Conservation (phyloP, 2,329 filamentous ascomycete genomes). For the Hirsutella minnesotensis region DNA sequence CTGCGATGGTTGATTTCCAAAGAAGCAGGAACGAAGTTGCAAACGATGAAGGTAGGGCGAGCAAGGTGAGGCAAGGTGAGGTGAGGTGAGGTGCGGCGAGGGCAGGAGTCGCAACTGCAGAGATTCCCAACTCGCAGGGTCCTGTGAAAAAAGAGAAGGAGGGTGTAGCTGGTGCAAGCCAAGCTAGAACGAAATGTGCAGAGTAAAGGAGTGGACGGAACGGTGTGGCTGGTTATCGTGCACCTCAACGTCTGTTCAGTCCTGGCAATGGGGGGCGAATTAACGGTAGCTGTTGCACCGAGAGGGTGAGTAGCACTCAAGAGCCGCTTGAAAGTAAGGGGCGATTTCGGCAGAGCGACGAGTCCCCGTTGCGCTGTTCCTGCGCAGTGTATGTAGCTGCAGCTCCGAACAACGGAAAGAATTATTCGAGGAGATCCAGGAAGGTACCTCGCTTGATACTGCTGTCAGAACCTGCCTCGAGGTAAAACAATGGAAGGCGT, state of each 20-base stretch:
- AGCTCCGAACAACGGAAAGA: not conserved
- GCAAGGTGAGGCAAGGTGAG: not conserved
- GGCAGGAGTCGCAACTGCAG: constrained; percentile 1
- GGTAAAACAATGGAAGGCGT: not conserved
- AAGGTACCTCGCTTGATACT: not conserved
- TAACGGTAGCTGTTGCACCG: too few species aligned
- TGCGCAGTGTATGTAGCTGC: not conserved
- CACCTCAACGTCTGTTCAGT: not conserved
- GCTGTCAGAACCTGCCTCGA: not conserved
- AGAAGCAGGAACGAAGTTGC: constrained; percentile 7
- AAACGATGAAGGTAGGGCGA: constrained; percentile 1
- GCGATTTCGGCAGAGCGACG: too few species aligned
- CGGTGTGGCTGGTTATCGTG: not conserved
- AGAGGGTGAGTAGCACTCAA: too few species aligned
- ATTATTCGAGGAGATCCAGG: not conserved
- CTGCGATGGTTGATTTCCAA: constrained; percentile 11
- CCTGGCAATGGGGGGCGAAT: not conserved
- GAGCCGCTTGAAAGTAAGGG: too few species aligned
- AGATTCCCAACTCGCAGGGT: not conserved
- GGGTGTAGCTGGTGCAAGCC: not conserved
- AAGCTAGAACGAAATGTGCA: not conserved
- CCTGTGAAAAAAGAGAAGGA: not conserved
- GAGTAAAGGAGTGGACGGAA: not conserved
- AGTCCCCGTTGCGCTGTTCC: not conserved
- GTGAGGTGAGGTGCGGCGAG: not conserved